Conservation (phyloP, 1,284 basidiomycete species). For the Rhodotorula sp. region DNA sequence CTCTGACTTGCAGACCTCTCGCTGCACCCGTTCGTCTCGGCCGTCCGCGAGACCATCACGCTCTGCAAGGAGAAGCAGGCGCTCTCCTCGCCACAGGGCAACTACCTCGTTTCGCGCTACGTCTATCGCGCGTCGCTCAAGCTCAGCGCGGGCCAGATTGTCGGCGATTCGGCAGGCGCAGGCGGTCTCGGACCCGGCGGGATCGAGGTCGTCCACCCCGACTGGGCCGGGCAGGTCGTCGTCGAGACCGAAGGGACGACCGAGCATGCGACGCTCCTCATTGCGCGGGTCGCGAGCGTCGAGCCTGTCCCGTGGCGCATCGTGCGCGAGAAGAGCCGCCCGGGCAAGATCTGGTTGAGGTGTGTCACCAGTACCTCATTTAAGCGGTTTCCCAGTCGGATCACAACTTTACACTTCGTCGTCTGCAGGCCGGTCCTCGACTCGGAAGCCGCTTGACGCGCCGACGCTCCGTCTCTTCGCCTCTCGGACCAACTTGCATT, state of each 20-base stretch:
- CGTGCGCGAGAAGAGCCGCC: conserved; percentile 24
- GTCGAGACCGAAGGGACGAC: conserved; percentile 46
- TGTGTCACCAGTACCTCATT: not conserved
- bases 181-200: conserved; percentile 31
- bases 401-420: not conserved
- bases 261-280: conserved; percentile 44
- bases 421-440: conserved; percentile 4
- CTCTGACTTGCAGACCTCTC: conserved; percentile 40
- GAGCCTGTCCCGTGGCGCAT: conserved; percentile 30
- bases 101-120: conserved; percentile 52
- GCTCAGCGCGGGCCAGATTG: conserved; percentile 30
- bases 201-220: conserved; percentile 40
- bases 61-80: conserved; percentile 52
- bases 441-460: not conserved
- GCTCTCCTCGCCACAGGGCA: conserved; percentile 48
- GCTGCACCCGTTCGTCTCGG: conserved; percentile 48
- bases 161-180: conserved; percentile 17
- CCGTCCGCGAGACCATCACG: conserved; percentile 48
- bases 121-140: conserved; percentile 51
- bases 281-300: conserved; percentile 20
- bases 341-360: conserved; percentile 21
- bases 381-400: too few species aligned
- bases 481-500: too few species aligned
- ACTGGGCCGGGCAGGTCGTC: conserved; percentile 44
- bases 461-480: not conserved